Evolutionary conservation across 176 grass and related monocot species (phyloP).

Genomic region (Aegilops longissima): DNA sequence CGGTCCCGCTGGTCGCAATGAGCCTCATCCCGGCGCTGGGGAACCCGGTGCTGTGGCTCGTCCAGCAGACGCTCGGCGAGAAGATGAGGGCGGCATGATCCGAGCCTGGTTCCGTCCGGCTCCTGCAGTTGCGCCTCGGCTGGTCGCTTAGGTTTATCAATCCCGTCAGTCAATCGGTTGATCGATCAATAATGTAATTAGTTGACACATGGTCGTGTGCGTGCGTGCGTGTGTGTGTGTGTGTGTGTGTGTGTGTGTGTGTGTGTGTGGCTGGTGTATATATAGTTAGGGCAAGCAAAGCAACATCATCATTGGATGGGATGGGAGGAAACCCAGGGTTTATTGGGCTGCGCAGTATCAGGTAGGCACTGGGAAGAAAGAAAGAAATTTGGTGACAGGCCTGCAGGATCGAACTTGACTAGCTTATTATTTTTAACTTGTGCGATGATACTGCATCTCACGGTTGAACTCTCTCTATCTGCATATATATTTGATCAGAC

Average conservation of each 20-base stretch:
- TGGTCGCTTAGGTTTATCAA: not conserved
- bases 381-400: too few relatives aligned
- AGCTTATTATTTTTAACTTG: too few relatives aligned
- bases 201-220: not conserved
- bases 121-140: too few relatives aligned
- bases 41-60: constrained; percentile 51
- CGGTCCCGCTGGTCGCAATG: constrained; percentile 42
- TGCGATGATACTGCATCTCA: too few relatives aligned
- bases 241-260: not conserved
- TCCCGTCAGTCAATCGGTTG: not conserved
- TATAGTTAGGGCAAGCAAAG: constrained; percentile 9
- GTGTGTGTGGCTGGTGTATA: not conserved
- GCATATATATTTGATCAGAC: too few relatives aligned
- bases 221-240: not conserved
- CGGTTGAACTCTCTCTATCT: too few relatives aligned
- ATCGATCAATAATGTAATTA: constrained; percentile 24
- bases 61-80: constrained; percentile 52
- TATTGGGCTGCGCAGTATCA: too few relatives aligned
- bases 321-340: too few relatives aligned
- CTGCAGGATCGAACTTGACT: too few relatives aligned
- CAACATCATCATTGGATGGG: not conserved
- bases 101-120: not conserved
- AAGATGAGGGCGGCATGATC: constrained; percentile 4
- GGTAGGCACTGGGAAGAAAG: too few relatives aligned
- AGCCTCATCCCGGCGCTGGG: constrained; percentile 57